A percentile compares a stretch with the other conserved stretches of the same genome.
Conservation (phyloP, 805 yeast genomes). For the Candida michaelii region DNA sequence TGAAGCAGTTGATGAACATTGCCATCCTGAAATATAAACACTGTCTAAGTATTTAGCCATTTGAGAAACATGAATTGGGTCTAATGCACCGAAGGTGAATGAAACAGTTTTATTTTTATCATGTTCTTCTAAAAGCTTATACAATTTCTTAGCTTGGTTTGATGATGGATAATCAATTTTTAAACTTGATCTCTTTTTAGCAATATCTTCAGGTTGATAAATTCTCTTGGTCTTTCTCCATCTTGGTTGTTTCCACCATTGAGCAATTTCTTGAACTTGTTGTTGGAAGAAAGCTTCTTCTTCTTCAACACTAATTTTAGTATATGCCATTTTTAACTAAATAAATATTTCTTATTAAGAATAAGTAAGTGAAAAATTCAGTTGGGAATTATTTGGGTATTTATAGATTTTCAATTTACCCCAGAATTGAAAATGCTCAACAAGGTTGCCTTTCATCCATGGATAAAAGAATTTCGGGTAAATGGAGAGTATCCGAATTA, state of each 20-base stretch:
- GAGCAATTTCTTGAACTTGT: slow-evolving; percentile 69
- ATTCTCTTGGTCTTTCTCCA: slow-evolving; percentile 87
- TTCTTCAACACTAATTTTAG: slow-evolving; percentile 54
- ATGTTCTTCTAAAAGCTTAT: slow-evolving; percentile 66
- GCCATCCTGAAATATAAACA: slow-evolving; percentile 97
- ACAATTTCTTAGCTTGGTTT: slow-evolving; percentile 80
- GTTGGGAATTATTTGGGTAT: slow-evolving; percentile 4
- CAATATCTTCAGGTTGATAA: slow-evolving; percentile 87
- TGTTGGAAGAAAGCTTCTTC: slow-evolving; percentile 66
- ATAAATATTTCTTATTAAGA: neutral
- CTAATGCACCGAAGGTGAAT: slow-evolving; percentile 92
- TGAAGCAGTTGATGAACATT: slow-evolving; percentile 96
- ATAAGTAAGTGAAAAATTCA: neutral
- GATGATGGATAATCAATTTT: slow-evolving; percentile 75
- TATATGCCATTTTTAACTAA: slow-evolving; percentile 42
- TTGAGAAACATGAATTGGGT: slow-evolving; percentile 93
- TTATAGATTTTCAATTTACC: slow-evolving; percentile 6
- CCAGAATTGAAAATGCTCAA: slow-evolving; percentile 6
- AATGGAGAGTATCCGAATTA: neutral
- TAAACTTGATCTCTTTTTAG: slow-evolving; percentile 79
- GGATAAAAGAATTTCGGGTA: slow-evolving; percentile 1
- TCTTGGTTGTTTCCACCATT: slow-evolving; percentile 95
- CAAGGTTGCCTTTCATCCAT: slow-evolving; percentile 6
- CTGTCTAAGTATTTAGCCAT: slow-evolving; percentile 96
- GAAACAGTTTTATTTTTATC: slow-evolving; percentile 71